These are phyloP conservation scores for Talaromyces islandicus DNA, from an alignment of 2,329 filamentous ascomycete genomes.

Conservation along the genomic window DNA sequence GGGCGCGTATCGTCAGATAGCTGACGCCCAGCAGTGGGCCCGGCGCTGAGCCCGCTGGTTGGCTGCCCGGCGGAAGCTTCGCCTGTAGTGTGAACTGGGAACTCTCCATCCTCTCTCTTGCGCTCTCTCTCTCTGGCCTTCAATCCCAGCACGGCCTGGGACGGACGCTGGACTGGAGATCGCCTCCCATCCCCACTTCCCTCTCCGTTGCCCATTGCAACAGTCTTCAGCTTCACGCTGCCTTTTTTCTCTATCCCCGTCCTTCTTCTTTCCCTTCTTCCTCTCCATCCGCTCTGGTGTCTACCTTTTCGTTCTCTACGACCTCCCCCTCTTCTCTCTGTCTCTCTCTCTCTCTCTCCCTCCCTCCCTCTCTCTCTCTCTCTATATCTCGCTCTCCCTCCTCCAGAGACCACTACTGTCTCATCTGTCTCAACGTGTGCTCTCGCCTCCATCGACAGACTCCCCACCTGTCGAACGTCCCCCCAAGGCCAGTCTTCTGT, in stretches of 20 bases:
- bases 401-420: neutral
- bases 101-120: neutral
- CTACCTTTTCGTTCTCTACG: constrained; percentile 12
- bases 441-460: constrained; percentile 5
- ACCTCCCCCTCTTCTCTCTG: constrained; percentile 15
- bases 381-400: constrained; percentile 11
- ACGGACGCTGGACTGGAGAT: neutral
- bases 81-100: neutral
- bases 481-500: neutral
- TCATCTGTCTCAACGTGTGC: neutral
- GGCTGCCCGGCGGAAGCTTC: neutral
- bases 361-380: constrained; percentile 15
- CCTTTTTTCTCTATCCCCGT: neutral
- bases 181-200: neutral
- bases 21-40: neutral
- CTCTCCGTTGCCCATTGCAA: neutral
- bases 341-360: constrained; percentile 12
- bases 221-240: neutral
- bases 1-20: neutral
- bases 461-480: constrained; percentile 9
- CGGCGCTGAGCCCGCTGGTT: neutral
- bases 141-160: no score
- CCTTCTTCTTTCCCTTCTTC: constrained; percentile 12
- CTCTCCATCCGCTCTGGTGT: constrained; percentile 15
- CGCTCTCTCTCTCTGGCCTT: neutral